Base-by-base conservation (phyloP, 768 basidiomycete genomes). In the Lentinus brumalis region DNA sequence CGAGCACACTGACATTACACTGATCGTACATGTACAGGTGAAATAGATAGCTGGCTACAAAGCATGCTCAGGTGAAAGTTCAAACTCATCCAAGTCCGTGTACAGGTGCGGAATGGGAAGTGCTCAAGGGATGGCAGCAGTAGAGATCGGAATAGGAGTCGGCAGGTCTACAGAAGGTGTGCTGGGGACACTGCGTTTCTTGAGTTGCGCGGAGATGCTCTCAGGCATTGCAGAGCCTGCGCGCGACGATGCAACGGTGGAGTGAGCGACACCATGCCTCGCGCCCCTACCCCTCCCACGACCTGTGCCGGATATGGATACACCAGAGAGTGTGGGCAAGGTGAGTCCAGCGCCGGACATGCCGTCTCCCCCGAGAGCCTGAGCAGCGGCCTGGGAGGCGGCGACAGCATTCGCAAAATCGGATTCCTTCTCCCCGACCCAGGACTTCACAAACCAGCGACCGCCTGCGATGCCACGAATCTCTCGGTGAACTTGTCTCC, bases 351-450 rank as follows among this genome's bases (percentile, higher is more conserved):
- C 56, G 9, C 60, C 60, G 14, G 65, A 57, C 21, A 57, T 29
- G 26, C 55, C 53, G 3, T 65, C 60, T 1, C 56, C 63, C 12
- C 63, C 49, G 3, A 61, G 55, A 50, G 53, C 60, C 38, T 61
- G 61, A 14, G 59, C 58, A 7, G 63, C 58, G 8, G 68, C 66
- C 9, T 65, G 62, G 2, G 61, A 61, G 0, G 65, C 65, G 29
- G 64, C 65, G 16, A 66, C 46, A 4, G 66, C 67, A 9, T 59
- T 40, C 2, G 86, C 82, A 59, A 81, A 86, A 52, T 88, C 82
- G 10, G 89, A 91, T 53, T 91, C 89, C 71, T 89, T 91, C 62
- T 86, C 87, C 26, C 91, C 91, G n/a, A 91, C 88, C 90, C 90
- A 93, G n/a, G 88, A 75, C 35, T 81, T 82, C 6, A 85, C 76